Evolutionary conservation across 2,329 filamentous ascomycete genomes (phyloP).

Genomic region (Bipolaris gigantea): DNA sequence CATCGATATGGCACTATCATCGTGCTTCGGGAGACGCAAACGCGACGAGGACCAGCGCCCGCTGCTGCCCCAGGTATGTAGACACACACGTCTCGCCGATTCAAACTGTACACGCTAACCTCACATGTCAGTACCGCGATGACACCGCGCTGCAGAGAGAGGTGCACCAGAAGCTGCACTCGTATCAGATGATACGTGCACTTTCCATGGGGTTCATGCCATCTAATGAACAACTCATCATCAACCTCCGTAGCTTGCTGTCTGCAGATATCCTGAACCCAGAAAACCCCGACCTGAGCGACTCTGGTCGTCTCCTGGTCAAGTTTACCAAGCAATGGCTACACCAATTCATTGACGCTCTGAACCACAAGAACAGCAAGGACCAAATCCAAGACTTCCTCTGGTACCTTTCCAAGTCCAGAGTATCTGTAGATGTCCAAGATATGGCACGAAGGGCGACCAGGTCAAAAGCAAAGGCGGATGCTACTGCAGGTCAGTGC

Average conservation of each 20-base stretch:
- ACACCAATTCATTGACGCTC: slow-evolving; percentile 75
- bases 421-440: slow-evolving; percentile 66
- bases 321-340: slow-evolving; percentile 74
- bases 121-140: slow-evolving; percentile 63
- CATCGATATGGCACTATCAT: slow-evolving; percentile 53
- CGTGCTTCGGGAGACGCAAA: slow-evolving; percentile 65
- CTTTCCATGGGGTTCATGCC: slow-evolving; percentile 86
- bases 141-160: slow-evolving; percentile 70
- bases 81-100: not conserved
- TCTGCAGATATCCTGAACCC: slow-evolving; percentile 78
- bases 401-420: slow-evolving; percentile 79
- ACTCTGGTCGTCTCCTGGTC: slow-evolving; percentile 72
- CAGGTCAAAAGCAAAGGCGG: slow-evolving; percentile 67
- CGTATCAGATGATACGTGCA: slow-evolving; percentile 87
- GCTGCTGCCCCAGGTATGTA: slow-evolving; percentile 66
- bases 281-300: slow-evolving; percentile 72
- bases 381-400: slow-evolving; percentile 92
- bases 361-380: slow-evolving; percentile 77
- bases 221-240: slow-evolving; percentile 79
- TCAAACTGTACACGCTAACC: not conserved
- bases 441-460: slow-evolving; percentile 64
- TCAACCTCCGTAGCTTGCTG: slow-evolving; percentile 77
- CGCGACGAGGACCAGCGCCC: slow-evolving; percentile 67
- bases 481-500: slow-evolving; percentile 67
- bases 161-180: slow-evolving; percentile 86